Evolutionary conservation across 345 rosid genomes (phyloP), one percentile per base, ranked within the genome.

Genomic region (Eucalyptus regnans): DNA sequence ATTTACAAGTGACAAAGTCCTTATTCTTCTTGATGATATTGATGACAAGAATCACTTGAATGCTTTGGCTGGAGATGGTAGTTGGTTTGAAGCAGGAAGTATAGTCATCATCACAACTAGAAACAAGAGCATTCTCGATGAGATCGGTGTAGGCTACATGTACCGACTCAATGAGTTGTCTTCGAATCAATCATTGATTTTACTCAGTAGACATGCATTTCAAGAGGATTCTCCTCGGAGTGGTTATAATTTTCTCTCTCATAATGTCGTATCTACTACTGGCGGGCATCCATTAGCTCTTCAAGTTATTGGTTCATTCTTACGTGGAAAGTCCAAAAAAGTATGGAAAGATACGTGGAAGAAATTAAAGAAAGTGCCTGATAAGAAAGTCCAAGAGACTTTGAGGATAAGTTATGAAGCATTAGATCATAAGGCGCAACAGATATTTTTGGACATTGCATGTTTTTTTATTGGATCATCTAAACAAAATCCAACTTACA

Each of bases 161-260:
- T 66, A 31, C 22, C 41, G 0, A 0, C 43, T 66, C 43, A 66
- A 66, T 0, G 22, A 0, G 43, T 66, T 66, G 41, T 66, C 79
- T 66, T 0, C 15, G 0, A 31, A 31, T n/a, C 41, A 66, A 66
- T 66, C 79, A 4, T 66, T 66, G 41, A 1, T 66, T 31, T 31
- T 66, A 66, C 0, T 66, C 16, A 31, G 79, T 31, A 66, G 43
- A 66, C 22, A 66, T 15, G 79, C 79, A 31, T 31, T 66, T 66
- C 43, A 0, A 10, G 0, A 66, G 22, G 41, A 66, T 31, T 66
- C 6, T 66, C 79, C 79, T 2, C 43, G 0, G 2, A 66, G 6
- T 16, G 79, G 2, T 31, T 66, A 14, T 66, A 4, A 0, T n/a
- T n/a, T n/a, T 33, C 41, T 68, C 80, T 68, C 80, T 68, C 44